Evolutionary conservation across 2,329 filamentous ascomycete genomes (phyloP), one percentile per base, ranked within the genome.

Genomic region (Sporothrix euskadiensis): DNA sequence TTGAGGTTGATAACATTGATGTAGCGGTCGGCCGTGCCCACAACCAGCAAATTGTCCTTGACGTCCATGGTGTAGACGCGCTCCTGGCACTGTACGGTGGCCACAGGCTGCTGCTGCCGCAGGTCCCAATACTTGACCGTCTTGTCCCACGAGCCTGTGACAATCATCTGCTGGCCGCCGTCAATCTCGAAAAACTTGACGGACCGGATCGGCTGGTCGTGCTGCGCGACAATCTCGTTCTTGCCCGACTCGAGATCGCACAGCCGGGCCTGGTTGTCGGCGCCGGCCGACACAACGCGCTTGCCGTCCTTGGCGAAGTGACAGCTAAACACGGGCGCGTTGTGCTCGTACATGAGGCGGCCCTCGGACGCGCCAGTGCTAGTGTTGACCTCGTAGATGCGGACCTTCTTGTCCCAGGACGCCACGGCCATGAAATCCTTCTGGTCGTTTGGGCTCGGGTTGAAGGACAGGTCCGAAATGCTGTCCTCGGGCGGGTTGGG

Each of bases 391-490:
- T 98, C 94, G 84, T 98, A 99, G 80, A 99, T 95, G 80, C 94
- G 92, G 76, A 98, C 94, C 82, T 97, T 97, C 85, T 97, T 97
- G 83, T 99, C 96, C 96, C 96, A 99, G 78, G 94, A 97, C 66
- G 94, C 86, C 49, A 98, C 93, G 32, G 95, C 94, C 22, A 99
- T 87, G 80, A 97, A 92, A 78, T 98, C 94, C 77, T 82, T 81
- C 84, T 88, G 71, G 86, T 86, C 79, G 81, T 80, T 63, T 1
- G 82, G 79, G 80, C 85, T 79, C 75, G 83, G 79, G 79, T 86
- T 79, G 84, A 98, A 99, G 68, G 89, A 85, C 74, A 99, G 87
- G 80, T 94, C 93, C 49, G 94, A 94, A 79, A 98, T 92, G 82
- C 92, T 93, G 83, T 99, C 96, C 77, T 93, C 91, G 30, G 96